Percentiles rank a stretch among this genome's conserved stretches.
These are phyloP conservation scores for Penicillium sp. DNA, from an alignment of 2,329 filamentous ascomycete genomes.

Conservation along the genomic window DNA sequence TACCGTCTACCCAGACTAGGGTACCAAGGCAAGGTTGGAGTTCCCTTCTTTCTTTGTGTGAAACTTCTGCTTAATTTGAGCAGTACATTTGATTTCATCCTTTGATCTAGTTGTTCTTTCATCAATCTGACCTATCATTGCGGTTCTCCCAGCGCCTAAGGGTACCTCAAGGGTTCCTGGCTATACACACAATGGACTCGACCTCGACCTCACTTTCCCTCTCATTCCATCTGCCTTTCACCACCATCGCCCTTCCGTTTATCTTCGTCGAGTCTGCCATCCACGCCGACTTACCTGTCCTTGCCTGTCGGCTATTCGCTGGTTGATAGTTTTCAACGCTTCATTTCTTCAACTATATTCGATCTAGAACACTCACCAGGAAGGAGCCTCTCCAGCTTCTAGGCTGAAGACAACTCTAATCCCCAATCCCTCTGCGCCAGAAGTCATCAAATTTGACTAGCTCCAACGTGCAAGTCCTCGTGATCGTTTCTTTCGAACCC, in stretches of 20 bases:
- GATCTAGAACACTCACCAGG: neutral
- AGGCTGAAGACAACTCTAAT: neutral
- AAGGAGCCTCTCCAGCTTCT: neutral
- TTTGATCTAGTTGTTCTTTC: neutral
- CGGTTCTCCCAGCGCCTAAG: no score
- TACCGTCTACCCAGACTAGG: no score
- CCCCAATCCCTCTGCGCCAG: no score
- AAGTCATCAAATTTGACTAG: neutral
- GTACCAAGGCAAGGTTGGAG: neutral
- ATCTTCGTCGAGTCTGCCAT: neutral
- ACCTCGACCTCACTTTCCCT: neutral
- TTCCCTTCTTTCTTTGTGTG: constrained; percentile 1
- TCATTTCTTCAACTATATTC: neutral
- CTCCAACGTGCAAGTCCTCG: neutral
- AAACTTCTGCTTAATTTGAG: neutral
- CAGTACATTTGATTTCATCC: neutral
- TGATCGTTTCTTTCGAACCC: neutral
- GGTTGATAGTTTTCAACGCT: neutral
- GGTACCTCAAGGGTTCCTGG: neutral
- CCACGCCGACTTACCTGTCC: neutral
- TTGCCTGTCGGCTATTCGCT: neutral
- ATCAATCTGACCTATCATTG: neutral
- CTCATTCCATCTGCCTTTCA: neutral
- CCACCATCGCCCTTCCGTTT: neutral
- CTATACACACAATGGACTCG: neutral